These are phyloP conservation scores for Penicillium robsamsonii DNA, from an alignment of 495 filamentous ascomycete species.

Conservation along the genomic window DNA sequence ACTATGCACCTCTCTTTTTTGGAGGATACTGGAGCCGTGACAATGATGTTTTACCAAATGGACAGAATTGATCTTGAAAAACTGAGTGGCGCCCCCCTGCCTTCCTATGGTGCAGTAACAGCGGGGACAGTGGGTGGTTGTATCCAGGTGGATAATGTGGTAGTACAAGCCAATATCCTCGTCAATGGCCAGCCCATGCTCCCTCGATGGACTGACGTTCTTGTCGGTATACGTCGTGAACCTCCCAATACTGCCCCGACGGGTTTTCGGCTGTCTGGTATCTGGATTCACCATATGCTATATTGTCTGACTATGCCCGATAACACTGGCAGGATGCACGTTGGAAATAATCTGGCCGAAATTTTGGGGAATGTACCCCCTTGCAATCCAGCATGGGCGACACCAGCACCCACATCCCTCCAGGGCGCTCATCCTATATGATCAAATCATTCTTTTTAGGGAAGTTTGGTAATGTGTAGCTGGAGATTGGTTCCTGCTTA, in stretches of 20 bases:
- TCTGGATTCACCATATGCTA: neutral
- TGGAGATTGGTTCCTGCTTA: neutral
- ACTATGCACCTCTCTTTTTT: neutral
- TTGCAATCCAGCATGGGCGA: neutral
- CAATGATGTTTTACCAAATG: neutral
- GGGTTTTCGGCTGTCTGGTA: neutral
- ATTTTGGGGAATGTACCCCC: neutral
- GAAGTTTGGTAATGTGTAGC: neutral
- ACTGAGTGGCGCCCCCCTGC: neutral
- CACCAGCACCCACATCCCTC: neutral
- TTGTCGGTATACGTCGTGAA: neutral
- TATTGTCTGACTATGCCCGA: neutral
- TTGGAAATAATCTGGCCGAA: neutral
- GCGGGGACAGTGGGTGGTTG: neutral
- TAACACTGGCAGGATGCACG: neutral
- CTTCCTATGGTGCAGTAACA: neutral
- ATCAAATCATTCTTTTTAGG: neutral
- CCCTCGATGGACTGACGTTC: neutral
- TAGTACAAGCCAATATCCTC: neutral
- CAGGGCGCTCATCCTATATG: neutral
- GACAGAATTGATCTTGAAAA: neutral
- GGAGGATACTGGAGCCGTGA: neutral
- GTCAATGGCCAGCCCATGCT: neutral
- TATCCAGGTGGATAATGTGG: neutral
- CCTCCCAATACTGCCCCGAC: neutral